Conservation (phyloP, 148 eudicot genomes). For the Vaccinium vitisidaea region DNA sequence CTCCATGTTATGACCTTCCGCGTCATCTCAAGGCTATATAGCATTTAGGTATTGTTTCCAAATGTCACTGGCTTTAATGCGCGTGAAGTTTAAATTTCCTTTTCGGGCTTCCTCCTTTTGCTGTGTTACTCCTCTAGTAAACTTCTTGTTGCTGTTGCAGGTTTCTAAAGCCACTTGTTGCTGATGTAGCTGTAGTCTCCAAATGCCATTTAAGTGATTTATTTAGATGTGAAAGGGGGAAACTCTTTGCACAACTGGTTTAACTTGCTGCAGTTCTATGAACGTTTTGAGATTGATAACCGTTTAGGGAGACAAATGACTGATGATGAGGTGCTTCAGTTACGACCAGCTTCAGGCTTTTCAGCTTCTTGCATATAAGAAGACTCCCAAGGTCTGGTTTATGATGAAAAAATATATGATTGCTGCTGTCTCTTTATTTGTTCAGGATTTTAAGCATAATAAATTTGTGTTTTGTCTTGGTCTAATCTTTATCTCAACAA, state of each 20-base stretch:
- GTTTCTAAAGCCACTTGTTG: conserved; percentile 82
- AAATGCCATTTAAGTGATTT: conserved; percentile 93
- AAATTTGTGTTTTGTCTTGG: neutral
- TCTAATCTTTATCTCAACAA: neutral
- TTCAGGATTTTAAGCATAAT: neutral
- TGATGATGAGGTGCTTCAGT: conserved; percentile 93
- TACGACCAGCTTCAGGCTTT: conserved; percentile 89
- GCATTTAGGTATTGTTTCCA: too few relatives aligned
- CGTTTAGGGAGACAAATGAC: conserved; percentile 85
- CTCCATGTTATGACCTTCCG: neutral
- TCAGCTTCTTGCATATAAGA: conserved; percentile 85
- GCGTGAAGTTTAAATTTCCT: neutral
- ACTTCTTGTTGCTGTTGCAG: conserved; percentile 36
- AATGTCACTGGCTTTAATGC: too few relatives aligned
- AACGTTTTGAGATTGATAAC: conserved; percentile 87
- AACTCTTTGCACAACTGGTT: conserved; percentile 90
- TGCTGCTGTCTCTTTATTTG: neutral
- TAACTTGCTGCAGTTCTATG: conserved; percentile 93
- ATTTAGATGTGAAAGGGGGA: conserved; percentile 82
- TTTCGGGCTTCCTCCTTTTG: neutral
- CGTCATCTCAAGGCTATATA: too few relatives aligned
- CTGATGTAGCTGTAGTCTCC: conserved; percentile 95
- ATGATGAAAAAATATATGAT: neutral
- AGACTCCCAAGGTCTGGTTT: conserved; percentile 68
- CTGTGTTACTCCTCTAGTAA: neutral